phyloP scores from a whole-genome alignment of 2,329 filamentous ascomycete species.

The Aphanocladium album region DNA sequence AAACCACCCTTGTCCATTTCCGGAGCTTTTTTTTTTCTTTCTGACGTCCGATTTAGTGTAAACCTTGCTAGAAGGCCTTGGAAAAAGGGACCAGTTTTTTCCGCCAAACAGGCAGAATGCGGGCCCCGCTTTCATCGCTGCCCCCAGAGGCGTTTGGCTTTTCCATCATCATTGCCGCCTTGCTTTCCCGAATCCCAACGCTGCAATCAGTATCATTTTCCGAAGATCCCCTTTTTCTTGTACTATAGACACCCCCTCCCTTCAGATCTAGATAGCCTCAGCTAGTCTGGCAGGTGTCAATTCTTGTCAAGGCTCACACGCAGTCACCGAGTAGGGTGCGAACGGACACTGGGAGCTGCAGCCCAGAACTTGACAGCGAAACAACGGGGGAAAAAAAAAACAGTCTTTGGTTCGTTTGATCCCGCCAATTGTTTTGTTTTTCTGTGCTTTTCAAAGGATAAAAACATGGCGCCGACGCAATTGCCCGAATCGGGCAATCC shows the following conservation, averaged over 20 bases:
- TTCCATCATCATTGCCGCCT: background rate
- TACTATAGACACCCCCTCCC: background rate
- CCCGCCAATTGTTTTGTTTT: background rate
- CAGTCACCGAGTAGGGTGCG: background rate
- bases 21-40: background rate
- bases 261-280: background rate
- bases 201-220: too few relatives aligned
- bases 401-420: too few relatives aligned
- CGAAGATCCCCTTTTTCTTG: background rate
- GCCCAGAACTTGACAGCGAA: too few relatives aligned
- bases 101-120: too few relatives aligned
- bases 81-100: too few relatives aligned
- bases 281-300: background rate
- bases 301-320: background rate
- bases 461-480: slow-evolving; percentile 39
- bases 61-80: too few relatives aligned
- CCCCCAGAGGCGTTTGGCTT: background rate
- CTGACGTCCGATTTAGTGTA: too few relatives aligned
- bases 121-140: background rate
- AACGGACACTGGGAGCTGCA: too few relatives aligned
- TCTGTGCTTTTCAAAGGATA: too few relatives aligned
- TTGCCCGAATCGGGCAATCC: slow-evolving; percentile 44
- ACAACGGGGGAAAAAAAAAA: too few relatives aligned
- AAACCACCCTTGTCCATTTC: background rate
- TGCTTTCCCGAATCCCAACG: background rate